Evolutionary conservation across 2,329 filamentous ascomycete species (phyloP).

Genomic region (Alternaria brassicae): DNA sequence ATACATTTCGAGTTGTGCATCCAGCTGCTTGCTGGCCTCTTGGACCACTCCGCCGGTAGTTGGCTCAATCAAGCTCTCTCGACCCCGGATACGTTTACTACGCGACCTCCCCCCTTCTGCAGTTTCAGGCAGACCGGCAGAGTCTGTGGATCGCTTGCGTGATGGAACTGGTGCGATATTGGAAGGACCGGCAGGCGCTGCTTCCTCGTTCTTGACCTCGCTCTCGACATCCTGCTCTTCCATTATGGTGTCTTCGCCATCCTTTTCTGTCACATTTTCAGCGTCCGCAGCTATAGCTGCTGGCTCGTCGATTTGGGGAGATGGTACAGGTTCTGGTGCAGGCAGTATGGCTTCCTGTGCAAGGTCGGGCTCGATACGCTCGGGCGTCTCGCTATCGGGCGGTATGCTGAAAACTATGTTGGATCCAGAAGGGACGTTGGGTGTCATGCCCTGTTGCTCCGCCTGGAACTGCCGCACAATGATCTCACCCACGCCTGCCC

Average conservation of each 20-base stretch:
- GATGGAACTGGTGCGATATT: constrained; percentile 52
- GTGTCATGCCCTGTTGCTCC: constrained; percentile 48
- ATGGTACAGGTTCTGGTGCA: constrained; percentile 10
- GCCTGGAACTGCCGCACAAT: constrained; percentile 55
- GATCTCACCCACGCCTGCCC: constrained; percentile 58
- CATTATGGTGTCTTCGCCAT: constrained; percentile 29
- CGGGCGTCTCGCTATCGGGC: constrained; percentile 29
- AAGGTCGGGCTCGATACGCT: constrained; percentile 16
- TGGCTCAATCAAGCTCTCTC: constrained; percentile 62
- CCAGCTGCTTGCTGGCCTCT: constrained; percentile 62
- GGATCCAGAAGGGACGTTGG: constrained; percentile 45
- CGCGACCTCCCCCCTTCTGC: constrained; percentile 64
- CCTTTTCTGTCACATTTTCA: constrained; percentile 1
- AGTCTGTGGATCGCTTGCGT: constrained; percentile 68
- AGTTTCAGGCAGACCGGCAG: constrained; percentile 64
- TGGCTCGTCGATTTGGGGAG: constrained; percentile 9
- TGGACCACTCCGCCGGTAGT: constrained; percentile 56
- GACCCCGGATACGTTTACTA: constrained; percentile 67
- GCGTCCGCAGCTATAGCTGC: neutral
- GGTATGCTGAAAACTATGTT: constrained; percentile 55
- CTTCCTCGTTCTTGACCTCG: constrained; percentile 27
- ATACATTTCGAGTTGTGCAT: constrained; percentile 62
- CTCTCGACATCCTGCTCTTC: constrained; percentile 24
- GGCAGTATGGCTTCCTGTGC: constrained; percentile 13
- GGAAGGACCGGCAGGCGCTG: constrained; percentile 14